Base-by-base conservation (phyloP, 169 alveolate species). In the Pseudocohnilembus persalinus region DNA sequence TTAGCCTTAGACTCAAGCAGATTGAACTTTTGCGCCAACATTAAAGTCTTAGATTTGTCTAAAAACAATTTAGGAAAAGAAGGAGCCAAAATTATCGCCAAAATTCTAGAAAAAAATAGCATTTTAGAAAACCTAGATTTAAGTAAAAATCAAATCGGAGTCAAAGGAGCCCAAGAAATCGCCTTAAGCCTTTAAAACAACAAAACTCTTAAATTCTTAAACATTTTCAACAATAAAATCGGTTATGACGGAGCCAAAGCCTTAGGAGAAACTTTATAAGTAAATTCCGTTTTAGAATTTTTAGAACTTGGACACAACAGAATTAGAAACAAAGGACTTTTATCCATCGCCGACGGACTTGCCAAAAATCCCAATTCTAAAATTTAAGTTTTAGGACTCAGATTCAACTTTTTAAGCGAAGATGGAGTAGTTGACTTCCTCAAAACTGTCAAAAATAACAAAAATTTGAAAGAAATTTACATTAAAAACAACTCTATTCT, bases 161-260 rank as follows among this genome's bases (percentile, higher is more conserved):
- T 91, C 29, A 88, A 93, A 31, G 97, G 97, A 31, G 90, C 93
- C 0, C 83, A 85, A 65, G 88, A 92, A 63, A 75, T 94, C 6
- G 91, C 94, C 31, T 72, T 83, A 81, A 92, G 92, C 0, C 88
- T 94, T 29, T 76, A 82, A 65, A 87, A 85, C 74, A 94, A 94
- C 82, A 81, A 31, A 31, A 88, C 95, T 6, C 88, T 94, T 6
- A 91, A 89, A 87, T 74, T 81, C 32, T 73, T 94, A 31, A 91
- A 89, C 86, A 80, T 94, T 74, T 94, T 84, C 87, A 89, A 89
- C 75, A 94, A 94, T 84, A 81, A 85, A 33, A 87, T 92, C 80
- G 95, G 91, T 79, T 95, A 91, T 65, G 95, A 94, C 76, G 97
- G 97, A 4, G 96, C 97, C 0, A 89, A 95, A 89, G 87, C 93